These are phyloP conservation scores for Amylostereum chailletii DNA, from an alignment of 1,284 basidiomycete genomes.

Conservation along the genomic window DNA sequence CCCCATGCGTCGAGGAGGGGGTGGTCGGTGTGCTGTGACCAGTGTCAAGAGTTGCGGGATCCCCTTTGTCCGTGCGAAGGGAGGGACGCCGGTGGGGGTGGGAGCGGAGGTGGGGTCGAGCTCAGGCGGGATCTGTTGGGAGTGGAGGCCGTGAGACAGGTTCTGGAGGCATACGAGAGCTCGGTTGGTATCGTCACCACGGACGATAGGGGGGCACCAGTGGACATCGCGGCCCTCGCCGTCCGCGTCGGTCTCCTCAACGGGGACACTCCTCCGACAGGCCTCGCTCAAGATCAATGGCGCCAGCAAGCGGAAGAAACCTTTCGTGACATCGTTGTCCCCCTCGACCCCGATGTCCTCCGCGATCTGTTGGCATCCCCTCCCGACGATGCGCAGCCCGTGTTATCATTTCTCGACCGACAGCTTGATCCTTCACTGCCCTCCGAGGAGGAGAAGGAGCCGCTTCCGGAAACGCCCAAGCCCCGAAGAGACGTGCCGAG, in stretches of 20 bases:
- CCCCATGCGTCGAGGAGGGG: not conserved
- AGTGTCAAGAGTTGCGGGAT: slow-evolving; percentile 10
- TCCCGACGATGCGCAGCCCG: slow-evolving; percentile 2
- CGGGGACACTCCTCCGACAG: slow-evolving; percentile 3
- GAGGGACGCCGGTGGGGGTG: slow-evolving; percentile 4
- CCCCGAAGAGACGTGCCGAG: not conserved
- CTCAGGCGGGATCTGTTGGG: slow-evolving; percentile 9
- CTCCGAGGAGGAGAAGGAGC: not conserved
- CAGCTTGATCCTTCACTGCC: slow-evolving; percentile 8
- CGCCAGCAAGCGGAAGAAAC: slow-evolving; percentile 3
- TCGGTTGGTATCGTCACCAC: slow-evolving; percentile 8
- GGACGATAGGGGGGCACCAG: not conserved
- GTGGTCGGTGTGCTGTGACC: slow-evolving; percentile 6
- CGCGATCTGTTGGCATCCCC: slow-evolving; percentile 4
- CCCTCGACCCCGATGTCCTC: slow-evolving; percentile 5
- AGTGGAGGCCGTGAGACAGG: slow-evolving; percentile 7
- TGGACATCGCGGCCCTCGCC: slow-evolving; percentile 8
- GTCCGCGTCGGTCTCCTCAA: slow-evolving; percentile 11
- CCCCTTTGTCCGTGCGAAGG: slow-evolving; percentile 5
- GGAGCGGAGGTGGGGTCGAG: slow-evolving; percentile 3
- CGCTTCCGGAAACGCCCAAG: not conserved
- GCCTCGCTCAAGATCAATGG: slow-evolving; percentile 4
- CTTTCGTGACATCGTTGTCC: slow-evolving; percentile 8
- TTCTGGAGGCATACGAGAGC: slow-evolving; percentile 7
- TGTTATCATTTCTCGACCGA: slow-evolving; percentile 12